Evolutionary conservation across 2,329 filamentous ascomycete genomes (phyloP).

Genomic region (Metarhizium guizhouense): DNA sequence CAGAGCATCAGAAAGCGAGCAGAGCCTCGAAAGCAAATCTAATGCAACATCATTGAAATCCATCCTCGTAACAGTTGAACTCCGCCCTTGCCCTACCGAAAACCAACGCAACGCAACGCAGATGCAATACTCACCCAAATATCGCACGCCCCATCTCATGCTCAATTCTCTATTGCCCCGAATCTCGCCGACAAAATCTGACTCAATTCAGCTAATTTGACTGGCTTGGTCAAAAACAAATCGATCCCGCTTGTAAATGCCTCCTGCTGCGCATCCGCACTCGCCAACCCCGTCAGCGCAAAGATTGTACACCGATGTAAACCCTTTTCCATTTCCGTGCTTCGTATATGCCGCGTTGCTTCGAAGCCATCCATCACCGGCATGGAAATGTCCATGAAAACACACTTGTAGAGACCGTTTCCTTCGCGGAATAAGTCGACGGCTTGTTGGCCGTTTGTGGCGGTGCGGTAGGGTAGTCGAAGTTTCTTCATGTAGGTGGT

Average conservation of each 20-base stretch:
- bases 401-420: conserved; percentile 12
- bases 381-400: conserved; percentile 42
- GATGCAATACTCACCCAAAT: neutral
- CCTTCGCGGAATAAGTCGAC: conserved; percentile 13
- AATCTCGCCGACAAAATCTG: conserved; percentile 3
- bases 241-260: conserved; percentile 42
- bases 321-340: neutral
- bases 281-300: conserved; percentile 41
- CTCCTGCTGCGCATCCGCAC: conserved; percentile 36
- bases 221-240: conserved; percentile 42
- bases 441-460: conserved; percentile 19
- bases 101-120: neutral
- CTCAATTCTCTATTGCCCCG: neutral
- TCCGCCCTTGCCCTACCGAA: neutral
- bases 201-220: conserved; percentile 29
- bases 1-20: no score
- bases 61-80: no score
- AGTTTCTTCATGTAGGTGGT: conserved; percentile 20
- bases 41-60: no score
- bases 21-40: no score
- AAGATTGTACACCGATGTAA: conserved; percentile 27
- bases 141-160: neutral
- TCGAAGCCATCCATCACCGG: conserved; percentile 42
- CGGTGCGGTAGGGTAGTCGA: conserved; percentile 11
- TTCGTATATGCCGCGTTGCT: conserved; percentile 35